Evolutionary conservation across 1,284 basidiomycete genomes (phyloP).

Genomic region (Ceratobasidium sp.): DNA sequence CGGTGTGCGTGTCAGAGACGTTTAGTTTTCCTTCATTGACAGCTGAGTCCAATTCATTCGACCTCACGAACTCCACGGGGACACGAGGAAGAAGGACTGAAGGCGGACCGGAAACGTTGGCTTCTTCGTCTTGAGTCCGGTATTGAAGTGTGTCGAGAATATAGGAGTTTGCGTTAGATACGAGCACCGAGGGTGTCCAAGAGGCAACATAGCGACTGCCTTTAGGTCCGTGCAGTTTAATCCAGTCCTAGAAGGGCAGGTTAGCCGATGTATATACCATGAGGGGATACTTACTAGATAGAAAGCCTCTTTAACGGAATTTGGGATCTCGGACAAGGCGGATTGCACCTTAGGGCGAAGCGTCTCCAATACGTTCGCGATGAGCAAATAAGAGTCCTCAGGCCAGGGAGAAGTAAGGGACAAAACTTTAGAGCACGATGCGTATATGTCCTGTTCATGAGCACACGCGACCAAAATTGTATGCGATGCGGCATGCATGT

Average conservation of each 20-base stretch:
- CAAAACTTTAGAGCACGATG: neutral
- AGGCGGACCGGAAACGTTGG: neutral
- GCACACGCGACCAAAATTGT: conserved; percentile 8
- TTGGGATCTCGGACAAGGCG: neutral
- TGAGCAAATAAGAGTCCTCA: neutral
- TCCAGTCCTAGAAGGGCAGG: conserved; percentile 2
- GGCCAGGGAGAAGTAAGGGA: conserved; percentile 11
- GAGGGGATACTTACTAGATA: neutral
- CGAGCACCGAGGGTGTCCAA: neutral
- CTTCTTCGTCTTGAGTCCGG: no score
- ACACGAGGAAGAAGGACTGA: neutral
- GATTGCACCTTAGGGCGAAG: neutral
- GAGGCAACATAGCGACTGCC: conserved; percentile 10
- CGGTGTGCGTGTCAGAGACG: neutral
- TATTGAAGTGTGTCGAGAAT: conserved; percentile 3
- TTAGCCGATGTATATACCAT: neutral
- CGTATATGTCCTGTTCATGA: neutral
- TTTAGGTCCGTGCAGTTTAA: neutral
- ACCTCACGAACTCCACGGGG: neutral
- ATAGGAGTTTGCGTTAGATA: conserved; percentile 1
- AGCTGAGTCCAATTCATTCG: conserved; percentile 9
- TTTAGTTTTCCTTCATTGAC: conserved; percentile 12
- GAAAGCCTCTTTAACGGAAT: neutral
- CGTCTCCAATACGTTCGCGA: neutral
- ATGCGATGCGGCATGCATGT: neutral